Base-by-base conservation (phyloP, 805 yeast genomes). In the Saccharomyces cerevisiae region DNA sequence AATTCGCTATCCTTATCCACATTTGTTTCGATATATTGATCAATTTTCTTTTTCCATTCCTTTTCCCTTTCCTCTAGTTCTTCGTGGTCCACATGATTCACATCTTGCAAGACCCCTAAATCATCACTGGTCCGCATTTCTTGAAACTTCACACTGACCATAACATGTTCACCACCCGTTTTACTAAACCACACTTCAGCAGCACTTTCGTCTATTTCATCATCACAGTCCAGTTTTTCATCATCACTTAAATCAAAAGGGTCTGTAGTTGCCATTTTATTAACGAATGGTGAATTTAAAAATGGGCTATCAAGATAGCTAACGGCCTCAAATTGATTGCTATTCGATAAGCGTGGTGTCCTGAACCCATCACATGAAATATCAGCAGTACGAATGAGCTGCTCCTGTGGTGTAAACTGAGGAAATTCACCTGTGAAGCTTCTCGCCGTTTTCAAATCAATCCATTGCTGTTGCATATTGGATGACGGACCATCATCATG, bases 331-430 rank as follows among this genome's bases (percentile, higher is more conserved):
- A 26, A 8, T 47, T 27, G 22, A 43, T 17, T 24, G 10, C 11
- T 36, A 13, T 36, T 36, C 8, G 43, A 17, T 13, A 49, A 30
- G 13, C 48, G 47, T 5, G 62, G 58, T 1, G 58, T 59, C 41
- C 57, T 59, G 49, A 66, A 67, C 4, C 72, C 72, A 54, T 63
- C 57, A 4, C 61, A 58, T 4, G 66, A 58, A 10, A 69, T 47
- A 46, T 69, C 69, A 2, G 69, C 69, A 1, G 70, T 64, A 21
- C 54, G 58, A 9, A 69, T 66, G 28, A 66, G 52, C 52, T 67
- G 70, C 17, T 65, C 69, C 49, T 47, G 51, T 2, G 72, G 72
- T 2, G 72, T 68, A 28, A 58, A 55, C 27, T 54, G 52, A 2
- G 53, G 47, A 4, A 54, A 22, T 11, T 30, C 22, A 0, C 47